phyloP scores from a whole-genome alignment of 257 asterid genomes.

The Galeopsis tetrahit region DNA sequence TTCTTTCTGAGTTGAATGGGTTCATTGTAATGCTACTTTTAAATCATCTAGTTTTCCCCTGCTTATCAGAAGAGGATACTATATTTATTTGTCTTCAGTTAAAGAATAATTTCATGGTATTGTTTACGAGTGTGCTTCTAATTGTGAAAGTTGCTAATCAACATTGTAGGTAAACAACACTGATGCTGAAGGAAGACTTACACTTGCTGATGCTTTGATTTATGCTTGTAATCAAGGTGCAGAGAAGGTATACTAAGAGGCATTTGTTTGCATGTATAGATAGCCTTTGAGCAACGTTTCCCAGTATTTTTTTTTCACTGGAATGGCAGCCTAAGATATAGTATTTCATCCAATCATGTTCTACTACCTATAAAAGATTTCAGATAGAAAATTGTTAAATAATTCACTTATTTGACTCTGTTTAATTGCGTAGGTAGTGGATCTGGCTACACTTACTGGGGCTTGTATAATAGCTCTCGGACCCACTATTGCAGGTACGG shows the following conservation, averaged over 20 bases:
- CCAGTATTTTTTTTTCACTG: background rate
- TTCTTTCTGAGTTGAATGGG: background rate
- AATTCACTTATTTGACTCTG: background rate
- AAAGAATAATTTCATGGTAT: background rate
- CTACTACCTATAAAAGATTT: background rate
- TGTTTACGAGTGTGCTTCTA: background rate
- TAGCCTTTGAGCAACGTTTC: background rate
- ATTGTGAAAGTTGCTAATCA: conserved; percentile 13
- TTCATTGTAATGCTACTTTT: background rate
- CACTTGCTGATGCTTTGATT: conserved; percentile 96
- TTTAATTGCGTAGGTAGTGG: conserved; percentile 67
- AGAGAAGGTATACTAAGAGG: conserved; percentile 70
- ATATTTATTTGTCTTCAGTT: background rate
- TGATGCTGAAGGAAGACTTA: conserved; percentile 98
- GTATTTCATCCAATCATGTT: background rate
- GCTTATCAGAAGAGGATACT: background rate
- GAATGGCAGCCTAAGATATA: background rate
- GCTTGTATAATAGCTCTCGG: conserved; percentile 93
- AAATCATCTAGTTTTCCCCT: background rate
- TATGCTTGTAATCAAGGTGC: conserved; percentile 97
- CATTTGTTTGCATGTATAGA: conserved; percentile 12
- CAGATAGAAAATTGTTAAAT: background rate
- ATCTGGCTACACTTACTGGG: conserved; percentile 93
- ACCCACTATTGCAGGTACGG: conserved; percentile 84
- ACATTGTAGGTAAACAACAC: conserved; percentile 85